Conservation (phyloP, 2,329 filamentous ascomycete species). For the Stylonectria norvegica region DNA sequence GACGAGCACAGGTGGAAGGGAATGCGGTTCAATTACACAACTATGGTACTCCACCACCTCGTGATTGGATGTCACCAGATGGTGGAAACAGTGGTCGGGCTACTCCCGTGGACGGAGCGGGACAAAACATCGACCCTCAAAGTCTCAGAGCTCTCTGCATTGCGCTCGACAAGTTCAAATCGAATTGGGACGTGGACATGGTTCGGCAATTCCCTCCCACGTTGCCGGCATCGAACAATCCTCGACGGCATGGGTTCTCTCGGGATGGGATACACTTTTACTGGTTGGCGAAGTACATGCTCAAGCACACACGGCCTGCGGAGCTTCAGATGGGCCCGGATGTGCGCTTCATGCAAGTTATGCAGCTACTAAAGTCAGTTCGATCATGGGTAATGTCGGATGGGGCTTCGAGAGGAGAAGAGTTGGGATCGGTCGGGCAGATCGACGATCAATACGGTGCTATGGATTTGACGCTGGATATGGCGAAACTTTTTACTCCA, state of each 20-base stretch:
- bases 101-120: slow-evolving; percentile 42
- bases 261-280: slow-evolving; percentile 71
- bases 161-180: slow-evolving; percentile 70
- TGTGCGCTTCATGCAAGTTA: slow-evolving; percentile 56
- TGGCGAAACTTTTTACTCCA: slow-evolving; percentile 69
- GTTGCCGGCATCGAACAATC: slow-evolving; percentile 44
- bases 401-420: slow-evolving; percentile 61
- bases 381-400: slow-evolving; percentile 60
- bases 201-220: slow-evolving; percentile 60
- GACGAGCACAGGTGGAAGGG: slow-evolving; percentile 41
- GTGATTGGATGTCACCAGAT: slow-evolving; percentile 52
- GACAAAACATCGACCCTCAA: slow-evolving; percentile 41
- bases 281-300: slow-evolving; percentile 64
- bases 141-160: slow-evolving; percentile 47
- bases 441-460: slow-evolving; percentile 66
- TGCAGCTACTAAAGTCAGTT: slow-evolving; percentile 58
- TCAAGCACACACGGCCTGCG: slow-evolving; percentile 53
- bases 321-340: slow-evolving; percentile 58
- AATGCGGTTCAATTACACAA: slow-evolving; percentile 34
- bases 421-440: slow-evolving; percentile 64
- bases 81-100: slow-evolving; percentile 42
- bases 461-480: slow-evolving; percentile 63
- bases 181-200: slow-evolving; percentile 68
- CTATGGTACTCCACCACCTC: slow-evolving; percentile 55
- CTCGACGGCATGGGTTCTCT: slow-evolving; percentile 64